Conservation (phyloP, 2,329 filamentous ascomycete genomes). For the Metarhizium robertsii region DNA sequence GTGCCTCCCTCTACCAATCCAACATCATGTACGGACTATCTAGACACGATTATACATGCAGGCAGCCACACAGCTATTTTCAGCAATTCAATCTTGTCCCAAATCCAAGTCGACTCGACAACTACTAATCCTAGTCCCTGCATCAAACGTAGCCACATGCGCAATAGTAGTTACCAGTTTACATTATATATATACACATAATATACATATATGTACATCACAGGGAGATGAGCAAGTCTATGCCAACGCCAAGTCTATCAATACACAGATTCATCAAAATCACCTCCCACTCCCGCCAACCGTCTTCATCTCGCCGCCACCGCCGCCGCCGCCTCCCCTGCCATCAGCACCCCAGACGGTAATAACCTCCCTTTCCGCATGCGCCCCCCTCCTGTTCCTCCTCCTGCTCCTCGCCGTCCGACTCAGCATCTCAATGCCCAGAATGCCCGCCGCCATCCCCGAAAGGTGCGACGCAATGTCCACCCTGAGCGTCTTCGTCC, state of each 20-base stretch:
- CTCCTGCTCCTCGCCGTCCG: slow-evolving; percentile 10
- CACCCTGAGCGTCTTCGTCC: slow-evolving; percentile 29
- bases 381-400: slow-evolving; percentile 5
- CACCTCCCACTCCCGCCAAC: background rate
- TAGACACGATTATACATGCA: too few relatives aligned
- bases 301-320: background rate
- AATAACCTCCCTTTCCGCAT: slow-evolving; percentile 9
- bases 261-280: background rate
- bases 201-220: background rate
- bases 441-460: slow-evolving; percentile 38
- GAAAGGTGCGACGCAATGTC: slow-evolving; percentile 45
- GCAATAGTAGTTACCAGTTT: too few relatives aligned
- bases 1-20: too few relatives aligned
- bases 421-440: slow-evolving; percentile 27
- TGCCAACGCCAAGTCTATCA: background rate
- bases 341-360: slow-evolving; percentile 5
- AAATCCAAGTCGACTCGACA: too few relatives aligned
- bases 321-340: background rate
- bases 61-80: too few relatives aligned
- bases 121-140: too few relatives aligned
- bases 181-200: too few relatives aligned
- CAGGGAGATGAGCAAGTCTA: background rate
- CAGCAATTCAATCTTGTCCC: too few relatives aligned
- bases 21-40: too few relatives aligned
- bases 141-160: too few relatives aligned